These are phyloP conservation scores for Euphrasia confusa DNA, from an alignment of 257 asterid genomes.

Conservation along the genomic window DNA sequence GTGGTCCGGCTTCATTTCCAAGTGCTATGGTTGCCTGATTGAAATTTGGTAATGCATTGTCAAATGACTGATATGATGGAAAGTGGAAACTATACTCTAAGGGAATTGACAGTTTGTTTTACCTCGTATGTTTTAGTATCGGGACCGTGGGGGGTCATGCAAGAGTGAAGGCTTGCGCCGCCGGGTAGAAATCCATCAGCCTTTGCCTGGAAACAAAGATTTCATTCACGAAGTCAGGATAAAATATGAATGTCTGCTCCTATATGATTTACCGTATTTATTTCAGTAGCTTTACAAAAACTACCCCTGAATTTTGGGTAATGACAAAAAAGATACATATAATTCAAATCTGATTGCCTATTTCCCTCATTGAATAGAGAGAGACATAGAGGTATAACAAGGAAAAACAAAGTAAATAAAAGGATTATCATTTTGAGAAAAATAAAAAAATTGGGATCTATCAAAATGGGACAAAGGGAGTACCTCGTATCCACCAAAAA, in stretches of 20 bases:
- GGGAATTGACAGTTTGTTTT: conserved; percentile 16
- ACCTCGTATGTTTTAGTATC: conserved; percentile 96
- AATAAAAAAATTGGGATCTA: not conserved
- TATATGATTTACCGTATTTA: not conserved
- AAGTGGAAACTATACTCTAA: not conserved
- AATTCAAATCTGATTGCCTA: too few relatives aligned
- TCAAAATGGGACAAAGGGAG: conserved; percentile 6
- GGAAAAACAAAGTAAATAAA: not conserved
- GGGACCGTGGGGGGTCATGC: conserved; percentile 99
- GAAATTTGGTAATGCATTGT: not conserved
- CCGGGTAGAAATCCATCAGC: conserved; percentile 96
- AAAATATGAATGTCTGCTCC: not conserved
- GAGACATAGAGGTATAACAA: not conserved
- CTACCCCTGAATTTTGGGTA: not conserved
- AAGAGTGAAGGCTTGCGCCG: conserved; percentile 97
- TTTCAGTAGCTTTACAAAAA: not conserved
- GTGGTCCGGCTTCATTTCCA: conserved; percentile 73
- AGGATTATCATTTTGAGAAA: too few relatives aligned
- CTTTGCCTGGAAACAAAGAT: conserved; percentile 68
- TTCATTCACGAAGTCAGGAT: conserved; percentile 3
- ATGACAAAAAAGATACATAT: not conserved
- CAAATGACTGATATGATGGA: not conserved
- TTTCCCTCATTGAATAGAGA: too few relatives aligned
- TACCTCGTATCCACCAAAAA: conserved; percentile 90
- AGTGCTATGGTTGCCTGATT: conserved; percentile 71